phyloP scores from a whole-genome alignment of 148 eudicot species.

The Gaultheria prostrata region DNA sequence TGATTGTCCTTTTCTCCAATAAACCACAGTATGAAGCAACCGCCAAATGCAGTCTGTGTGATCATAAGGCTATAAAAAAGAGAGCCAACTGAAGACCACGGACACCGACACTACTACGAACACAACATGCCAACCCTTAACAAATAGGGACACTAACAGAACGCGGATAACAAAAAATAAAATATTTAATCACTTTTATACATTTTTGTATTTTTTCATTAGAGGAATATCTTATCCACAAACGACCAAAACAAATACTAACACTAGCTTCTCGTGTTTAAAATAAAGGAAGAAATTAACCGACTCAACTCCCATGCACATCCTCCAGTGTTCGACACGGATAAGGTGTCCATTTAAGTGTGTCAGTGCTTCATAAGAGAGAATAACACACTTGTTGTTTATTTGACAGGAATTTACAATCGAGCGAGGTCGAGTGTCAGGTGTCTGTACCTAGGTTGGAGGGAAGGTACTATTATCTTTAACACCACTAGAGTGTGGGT shows the following conservation, averaged over 20 bases:
- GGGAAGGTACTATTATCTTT: neutral
- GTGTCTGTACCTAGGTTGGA: neutral
- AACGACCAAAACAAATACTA: neutral
- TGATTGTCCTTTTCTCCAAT: conserved; percentile 1
- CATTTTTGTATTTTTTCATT: neutral
- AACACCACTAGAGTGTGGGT: neutral
- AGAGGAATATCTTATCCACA: neutral
- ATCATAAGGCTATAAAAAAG: neutral
- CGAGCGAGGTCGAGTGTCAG: neutral
- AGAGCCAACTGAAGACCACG: neutral
- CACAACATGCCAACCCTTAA: neutral
- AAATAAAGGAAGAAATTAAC: neutral
- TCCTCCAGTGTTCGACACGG: neutral
- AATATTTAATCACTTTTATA: neutral
- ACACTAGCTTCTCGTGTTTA: neutral
- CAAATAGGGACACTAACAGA: neutral
- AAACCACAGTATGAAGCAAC: neutral
- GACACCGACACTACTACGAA: neutral
- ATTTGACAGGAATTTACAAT: neutral
- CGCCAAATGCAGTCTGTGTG: neutral
- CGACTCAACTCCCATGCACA: neutral
- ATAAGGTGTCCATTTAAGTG: neutral
- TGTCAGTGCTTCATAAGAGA: neutral
- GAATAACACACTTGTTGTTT: neutral
- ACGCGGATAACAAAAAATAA: neutral